Evolutionary conservation across 345 rosid species (phyloP).

Genomic region (Psidium guajava): DNA sequence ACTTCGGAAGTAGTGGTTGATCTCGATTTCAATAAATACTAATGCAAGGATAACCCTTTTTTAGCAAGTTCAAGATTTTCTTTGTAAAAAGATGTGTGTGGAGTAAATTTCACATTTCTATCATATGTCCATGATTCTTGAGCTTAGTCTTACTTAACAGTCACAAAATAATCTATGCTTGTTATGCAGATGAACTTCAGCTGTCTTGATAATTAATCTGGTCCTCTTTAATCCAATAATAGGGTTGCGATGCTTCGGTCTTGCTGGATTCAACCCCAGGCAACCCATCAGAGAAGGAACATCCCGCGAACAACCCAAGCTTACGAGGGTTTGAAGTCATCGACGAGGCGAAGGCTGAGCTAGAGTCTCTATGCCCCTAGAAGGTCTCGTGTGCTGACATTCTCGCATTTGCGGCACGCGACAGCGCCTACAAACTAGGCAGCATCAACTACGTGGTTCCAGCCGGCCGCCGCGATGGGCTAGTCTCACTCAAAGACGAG

Average conservation of each 20-base stretch:
- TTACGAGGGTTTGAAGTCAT: conserved; percentile 6
- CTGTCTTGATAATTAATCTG: neutral
- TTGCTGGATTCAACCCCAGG: conserved; percentile 5
- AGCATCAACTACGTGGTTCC: conserved; percentile 6
- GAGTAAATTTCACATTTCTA: neutral
- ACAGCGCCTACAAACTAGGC: conserved; percentile 1
- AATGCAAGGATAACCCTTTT: neutral
- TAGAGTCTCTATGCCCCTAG: neutral
- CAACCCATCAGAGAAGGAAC: conserved; percentile 9
- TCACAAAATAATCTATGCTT: neutral
- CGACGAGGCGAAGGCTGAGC: conserved; percentile 1
- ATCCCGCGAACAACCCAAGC: conserved; percentile 5
- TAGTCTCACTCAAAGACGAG: neutral
- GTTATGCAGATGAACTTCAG: neutral
- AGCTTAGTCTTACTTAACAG: neutral
- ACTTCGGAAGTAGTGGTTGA: neutral
- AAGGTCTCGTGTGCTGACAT: conserved; percentile 5
- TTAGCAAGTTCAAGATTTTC: neutral
- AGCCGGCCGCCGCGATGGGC: conserved; percentile 9
- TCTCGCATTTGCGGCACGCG: conserved; percentile 4
- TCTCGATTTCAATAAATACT: neutral
- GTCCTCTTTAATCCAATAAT: neutral
- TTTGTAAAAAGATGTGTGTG: neutral
- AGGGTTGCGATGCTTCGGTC: conserved; percentile 17
- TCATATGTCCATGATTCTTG: neutral